Base-by-base conservation (phyloP, 768 basidiomycete species). In the Suillus placidus region DNA sequence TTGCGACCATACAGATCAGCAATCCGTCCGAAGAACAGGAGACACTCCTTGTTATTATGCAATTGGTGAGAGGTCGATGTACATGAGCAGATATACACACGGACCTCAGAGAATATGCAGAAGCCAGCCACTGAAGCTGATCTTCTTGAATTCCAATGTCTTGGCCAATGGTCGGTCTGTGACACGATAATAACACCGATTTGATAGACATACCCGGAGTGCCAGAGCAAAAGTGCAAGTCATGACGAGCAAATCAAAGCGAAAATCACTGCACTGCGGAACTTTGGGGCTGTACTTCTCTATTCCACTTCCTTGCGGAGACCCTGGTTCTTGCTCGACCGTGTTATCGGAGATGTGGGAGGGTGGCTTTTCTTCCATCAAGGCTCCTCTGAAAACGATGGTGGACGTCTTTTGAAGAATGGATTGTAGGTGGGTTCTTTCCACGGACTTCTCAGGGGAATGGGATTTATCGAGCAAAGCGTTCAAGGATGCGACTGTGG, bases 1-100 rank as follows among this genome's bases (percentile, higher is more conserved):
- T 89, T 91, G 42, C 90, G 82, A 2, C 91, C 91, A 71, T 88
- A 86, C 2, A 90, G 72, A 74, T 93, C 92, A 4, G 91, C 90
- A 0, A 92, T 71, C 9, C 90, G 80, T 0, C 92, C 91, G 54
- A 84, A 85, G 12, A 90, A 81, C 13, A 92, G 81, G 18, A 92
- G 77, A 70, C 91, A 92, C 16, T 88, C 90, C 89, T 89, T 37
- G 20, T 14, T n/a, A 12, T 51, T 20, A 23, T 40, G 23, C n/a
- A 54, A 40, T 62, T 40, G 23, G 35, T 0, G 13, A 16, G 26
- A 35, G 35, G 34, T 26, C 26, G 4, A 26, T 26, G 52, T 35
- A 54, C 30, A 18, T 23, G 23, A 51, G 14, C 14, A 23, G 70
- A 80, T 64, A 54, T 16, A 70, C 78, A 37, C 26, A 87, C 87